phyloP scores from a whole-genome alignment of 257 asterid genomes.

The Sherardia arvensis region DNA sequence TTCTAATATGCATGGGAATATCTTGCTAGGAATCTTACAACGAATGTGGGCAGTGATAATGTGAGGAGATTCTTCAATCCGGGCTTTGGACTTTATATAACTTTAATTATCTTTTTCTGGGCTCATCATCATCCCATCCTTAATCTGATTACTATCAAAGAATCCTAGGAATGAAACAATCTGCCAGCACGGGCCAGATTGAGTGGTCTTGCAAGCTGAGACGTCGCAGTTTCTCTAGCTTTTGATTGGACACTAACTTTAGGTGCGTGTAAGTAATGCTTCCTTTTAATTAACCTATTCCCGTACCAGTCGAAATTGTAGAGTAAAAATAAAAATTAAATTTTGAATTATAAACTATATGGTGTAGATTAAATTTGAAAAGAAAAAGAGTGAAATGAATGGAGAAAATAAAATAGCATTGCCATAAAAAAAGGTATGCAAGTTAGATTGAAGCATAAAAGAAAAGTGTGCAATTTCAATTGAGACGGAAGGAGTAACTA shows the following conservation, averaged over 20 bases:
- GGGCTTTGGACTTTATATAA: neutral
- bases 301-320: no score
- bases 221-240: neutral
- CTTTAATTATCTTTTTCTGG: neutral
- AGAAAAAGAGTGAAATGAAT: no score
- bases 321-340: no score
- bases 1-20: neutral
- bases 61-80: neutral
- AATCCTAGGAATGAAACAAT: neutral
- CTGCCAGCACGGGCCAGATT: neutral
- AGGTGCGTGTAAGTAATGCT: neutral
- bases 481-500: no score
- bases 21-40: neutral
- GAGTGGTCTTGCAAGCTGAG: neutral
- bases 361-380: no score
- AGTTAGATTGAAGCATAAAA: no score
- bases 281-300: no score
- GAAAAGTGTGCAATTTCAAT: no score
- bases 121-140: neutral
- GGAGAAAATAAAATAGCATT: no score
- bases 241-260: neutral
- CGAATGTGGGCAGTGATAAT: no score
- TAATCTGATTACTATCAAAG: neutral
- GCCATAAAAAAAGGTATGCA: no score
- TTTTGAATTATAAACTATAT: no score